Evolutionary conservation across 2,329 filamentous ascomycete species (phyloP).

Genomic region (Fusarium palustre): DNA sequence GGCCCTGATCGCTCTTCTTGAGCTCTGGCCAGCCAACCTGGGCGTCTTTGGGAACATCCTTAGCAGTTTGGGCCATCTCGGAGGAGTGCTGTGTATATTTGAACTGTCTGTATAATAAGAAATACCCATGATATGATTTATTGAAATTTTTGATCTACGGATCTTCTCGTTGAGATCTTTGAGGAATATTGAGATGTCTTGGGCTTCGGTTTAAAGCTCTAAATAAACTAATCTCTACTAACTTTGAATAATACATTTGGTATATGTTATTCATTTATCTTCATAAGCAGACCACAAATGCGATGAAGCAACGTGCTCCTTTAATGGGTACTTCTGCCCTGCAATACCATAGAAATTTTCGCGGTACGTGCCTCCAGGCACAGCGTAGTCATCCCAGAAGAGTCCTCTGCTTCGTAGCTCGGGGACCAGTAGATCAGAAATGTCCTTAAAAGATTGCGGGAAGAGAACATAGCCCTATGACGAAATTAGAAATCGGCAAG

Average conservation of each 20-base stretch:
- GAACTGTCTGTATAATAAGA: neutral
- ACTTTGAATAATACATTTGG: too few species aligned
- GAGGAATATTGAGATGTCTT: too few species aligned
- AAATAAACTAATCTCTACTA: too few species aligned
- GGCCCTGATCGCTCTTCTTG: neutral
- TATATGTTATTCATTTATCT: neutral
- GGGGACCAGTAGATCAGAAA: constrained; percentile 67
- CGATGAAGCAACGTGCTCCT: neutral
- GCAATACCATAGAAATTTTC: constrained; percentile 56
- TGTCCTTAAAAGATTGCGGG: constrained; percentile 74
- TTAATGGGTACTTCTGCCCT: neutral
- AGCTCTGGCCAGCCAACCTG: neutral
- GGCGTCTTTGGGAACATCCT: neutral
- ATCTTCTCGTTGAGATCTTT: too few species aligned
- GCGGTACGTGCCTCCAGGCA: constrained; percentile 57
- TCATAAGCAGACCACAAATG: neutral
- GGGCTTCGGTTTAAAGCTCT: too few species aligned
- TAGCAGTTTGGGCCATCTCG: neutral
- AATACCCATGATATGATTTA: too few species aligned
- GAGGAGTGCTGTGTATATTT: neutral
- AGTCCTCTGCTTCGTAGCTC: constrained; percentile 69
- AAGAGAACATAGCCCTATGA: constrained; percentile 47
- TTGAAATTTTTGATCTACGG: too few species aligned
- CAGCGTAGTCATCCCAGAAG: constrained; percentile 63
- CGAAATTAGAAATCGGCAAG: neutral